Percentiles rank a stretch among this genome's conserved stretches.
Conservation (phyloP, 2,329 filamentous ascomycete species). For the Fusarium illudens region DNA sequence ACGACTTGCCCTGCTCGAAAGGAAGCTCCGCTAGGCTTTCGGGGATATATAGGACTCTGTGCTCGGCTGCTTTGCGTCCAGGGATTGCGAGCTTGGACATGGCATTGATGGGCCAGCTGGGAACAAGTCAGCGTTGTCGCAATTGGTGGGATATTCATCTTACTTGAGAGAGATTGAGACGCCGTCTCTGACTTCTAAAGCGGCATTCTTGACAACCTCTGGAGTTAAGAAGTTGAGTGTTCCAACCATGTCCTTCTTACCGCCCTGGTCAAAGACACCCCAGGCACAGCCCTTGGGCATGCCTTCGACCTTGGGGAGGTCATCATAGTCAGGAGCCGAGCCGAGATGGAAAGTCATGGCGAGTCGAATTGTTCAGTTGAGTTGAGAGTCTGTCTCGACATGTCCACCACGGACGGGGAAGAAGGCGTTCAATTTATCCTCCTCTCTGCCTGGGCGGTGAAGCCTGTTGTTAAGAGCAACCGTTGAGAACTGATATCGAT, state of each 20-base stretch:
- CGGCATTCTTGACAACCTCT: constrained; percentile 44
- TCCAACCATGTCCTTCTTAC: constrained; percentile 59
- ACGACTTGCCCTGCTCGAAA: constrained; percentile 29
- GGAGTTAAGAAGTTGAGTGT: constrained; percentile 63
- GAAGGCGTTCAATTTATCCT: constrained; percentile 7
- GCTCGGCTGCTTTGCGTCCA: constrained; percentile 37
- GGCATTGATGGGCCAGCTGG: constrained; percentile 27
- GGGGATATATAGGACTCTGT: constrained; percentile 49
- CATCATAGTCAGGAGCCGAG: constrained; percentile 26
- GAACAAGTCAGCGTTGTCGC: not conserved
- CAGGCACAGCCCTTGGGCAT: constrained; percentile 61
- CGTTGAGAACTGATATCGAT: not conserved
- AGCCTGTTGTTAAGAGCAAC: not conserved
- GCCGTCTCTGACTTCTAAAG: constrained; percentile 46
- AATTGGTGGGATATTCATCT: not conserved
- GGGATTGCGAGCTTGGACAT: constrained; percentile 43
- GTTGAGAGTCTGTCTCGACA: not conserved
- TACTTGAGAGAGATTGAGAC: constrained; percentile 63
- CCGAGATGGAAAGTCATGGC: constrained; percentile 1
- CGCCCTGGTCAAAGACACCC: constrained; percentile 58
- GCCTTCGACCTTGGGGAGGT: constrained; percentile 45
- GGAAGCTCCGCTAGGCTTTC: constrained; percentile 22
- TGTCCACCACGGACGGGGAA: not conserved
- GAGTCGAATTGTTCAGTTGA: not conserved
- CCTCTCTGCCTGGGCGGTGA: not conserved